Evolutionary conservation across 1,139 yeast species (phyloP), one percentile per base, ranked within the genome.

Genomic region (Zygoascus meyerae): DNA sequence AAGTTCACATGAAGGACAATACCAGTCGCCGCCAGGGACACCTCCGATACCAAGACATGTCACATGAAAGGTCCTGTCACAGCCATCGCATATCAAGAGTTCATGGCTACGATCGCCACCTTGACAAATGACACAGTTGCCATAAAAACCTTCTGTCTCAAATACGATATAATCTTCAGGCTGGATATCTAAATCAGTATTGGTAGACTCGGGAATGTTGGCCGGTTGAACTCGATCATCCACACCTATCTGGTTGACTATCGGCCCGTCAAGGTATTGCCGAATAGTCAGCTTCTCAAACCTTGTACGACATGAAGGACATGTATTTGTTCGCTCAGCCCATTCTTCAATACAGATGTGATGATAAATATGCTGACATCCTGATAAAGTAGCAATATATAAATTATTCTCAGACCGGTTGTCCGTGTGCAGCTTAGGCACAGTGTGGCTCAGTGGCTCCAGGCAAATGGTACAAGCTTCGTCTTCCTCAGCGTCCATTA

Each of bases 231-330:
- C 47, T 29, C 47, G 44, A 5, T 44, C 50, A 7, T 45, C 47
- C 3, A 37, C 43, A 12, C 31, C 37, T 15, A 38, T 38, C 33
- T 16, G n/a, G 11, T 44, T 45, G 21, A 38, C 38, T 16, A 34
- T 43, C 26, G 50, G 28, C 12, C 50, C 48, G 5, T 34, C 43
- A 18, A 42, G 11, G 26, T 36, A 34, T 16, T 41, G 37, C 30
- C 50, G 42, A 15, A 63, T 50, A 8, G 53, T 52, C 14, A 64
- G 55, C 18, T 48, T 46, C 44, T 61, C 58, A 50, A 64, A 65
- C 43, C 52, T 55, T 14, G 61, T 54, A 38, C 83, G 70, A 59
- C 83, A 78, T 4, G 77, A 73, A 5, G 82, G 83, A 55, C 83
- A 78, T 55, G 77, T 70, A 58, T 76, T 77, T 33, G 81, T 73